Conservation (phyloP, 2,329 filamentous ascomycete species). For the Stagonosporopsis vannaccii region DNA sequence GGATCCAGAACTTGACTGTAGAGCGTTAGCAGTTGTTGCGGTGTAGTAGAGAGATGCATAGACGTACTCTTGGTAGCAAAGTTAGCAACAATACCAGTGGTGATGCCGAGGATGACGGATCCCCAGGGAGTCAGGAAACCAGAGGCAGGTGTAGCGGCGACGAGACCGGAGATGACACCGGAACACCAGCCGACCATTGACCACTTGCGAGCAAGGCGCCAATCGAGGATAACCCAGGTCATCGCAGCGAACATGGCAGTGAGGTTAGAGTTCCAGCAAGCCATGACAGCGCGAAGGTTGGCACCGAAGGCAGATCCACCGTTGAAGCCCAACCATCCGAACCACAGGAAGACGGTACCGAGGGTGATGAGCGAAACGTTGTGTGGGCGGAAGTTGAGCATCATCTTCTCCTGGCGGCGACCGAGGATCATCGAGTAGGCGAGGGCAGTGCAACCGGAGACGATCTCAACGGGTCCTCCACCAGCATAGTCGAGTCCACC, state of each 20-base stretch:
- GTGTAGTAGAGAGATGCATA: not conserved
- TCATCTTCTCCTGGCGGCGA: slow-evolving; percentile 97
- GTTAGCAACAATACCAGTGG: slow-evolving; percentile 75
- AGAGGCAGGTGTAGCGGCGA: slow-evolving; percentile 84
- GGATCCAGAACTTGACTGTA: slow-evolving; percentile 74
- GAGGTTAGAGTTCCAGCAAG: slow-evolving; percentile 97
- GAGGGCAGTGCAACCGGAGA: slow-evolving; percentile 88
- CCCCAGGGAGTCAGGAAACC: slow-evolving; percentile 78
- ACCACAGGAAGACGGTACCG: slow-evolving; percentile 95
- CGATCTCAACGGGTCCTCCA: slow-evolving; percentile 96
- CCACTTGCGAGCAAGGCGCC: slow-evolving; percentile 92
- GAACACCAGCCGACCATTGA: slow-evolving; percentile 94
- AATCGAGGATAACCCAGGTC: slow-evolving; percentile 96
- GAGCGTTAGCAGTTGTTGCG: slow-evolving; percentile 26
- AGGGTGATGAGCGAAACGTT: slow-evolving; percentile 98
- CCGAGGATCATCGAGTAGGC: slow-evolving; percentile 97
- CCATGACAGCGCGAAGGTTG: slow-evolving; percentile 92
- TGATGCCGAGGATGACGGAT: slow-evolving; percentile 66
- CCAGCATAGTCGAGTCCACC: slow-evolving; percentile 97
- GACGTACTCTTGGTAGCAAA: slow-evolving; percentile 85
- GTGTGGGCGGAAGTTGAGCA: slow-evolving; percentile 99
- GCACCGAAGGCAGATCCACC: slow-evolving; percentile 93
- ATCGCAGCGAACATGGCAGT: slow-evolving; percentile 91
- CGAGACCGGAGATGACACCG: slow-evolving; percentile 83
- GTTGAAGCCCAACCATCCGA: slow-evolving; percentile 99